Base-by-base conservation (phyloP, 352 stramenopile species). In the Pythium phragmitis region DNA sequence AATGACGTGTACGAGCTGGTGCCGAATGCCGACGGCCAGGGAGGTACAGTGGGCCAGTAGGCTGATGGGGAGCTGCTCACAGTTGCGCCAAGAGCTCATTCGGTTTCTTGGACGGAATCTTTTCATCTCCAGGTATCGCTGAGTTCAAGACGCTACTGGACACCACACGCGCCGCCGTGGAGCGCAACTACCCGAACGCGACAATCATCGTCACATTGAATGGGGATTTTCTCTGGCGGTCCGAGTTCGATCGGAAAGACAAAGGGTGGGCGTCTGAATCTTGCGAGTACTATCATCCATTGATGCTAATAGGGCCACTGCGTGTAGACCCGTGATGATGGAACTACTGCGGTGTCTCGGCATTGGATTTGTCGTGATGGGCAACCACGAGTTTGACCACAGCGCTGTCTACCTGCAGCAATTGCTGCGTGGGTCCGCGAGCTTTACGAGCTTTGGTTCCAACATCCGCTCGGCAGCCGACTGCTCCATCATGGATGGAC, bases 371-470 rank as follows among this genome's bases (percentile, higher is more conserved):
- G 80, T 88, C 52, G 82, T 92, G n/a, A 37, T 89, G 41, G 83
- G 83, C 33, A 92, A 92, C 67, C 83, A 92, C 68, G 83, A 92
- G 60, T 90, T 92, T 43, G 83, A 92, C 55, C 89, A 88, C 67
- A 74, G 83, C 11, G 79, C 72, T 2, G 57, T 70, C 6, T 51
- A 73, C 34, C 67, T 85, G 33, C 57, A 57, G 8, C 56, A 80
- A 42, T 53, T 88, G 57, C 65, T 92, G 7, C 9, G 2, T 5
- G 26, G 9, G 4, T 16, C 51, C 7, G 75, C 79, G 12, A 72
- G 62, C 0, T 92, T 92, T 57, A 77, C 57, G 28, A 78, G 66
- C 26, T 79, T 92, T 41, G 82, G 82, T 13, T 85, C 79, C 34
- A 92, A 92, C 51, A 70, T 87, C 45, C 77, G 82, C 17, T 65